These are phyloP conservation scores for Echinosophora koreensis DNA, from an alignment of 306 rosid genomes.

Conservation along the genomic window DNA sequence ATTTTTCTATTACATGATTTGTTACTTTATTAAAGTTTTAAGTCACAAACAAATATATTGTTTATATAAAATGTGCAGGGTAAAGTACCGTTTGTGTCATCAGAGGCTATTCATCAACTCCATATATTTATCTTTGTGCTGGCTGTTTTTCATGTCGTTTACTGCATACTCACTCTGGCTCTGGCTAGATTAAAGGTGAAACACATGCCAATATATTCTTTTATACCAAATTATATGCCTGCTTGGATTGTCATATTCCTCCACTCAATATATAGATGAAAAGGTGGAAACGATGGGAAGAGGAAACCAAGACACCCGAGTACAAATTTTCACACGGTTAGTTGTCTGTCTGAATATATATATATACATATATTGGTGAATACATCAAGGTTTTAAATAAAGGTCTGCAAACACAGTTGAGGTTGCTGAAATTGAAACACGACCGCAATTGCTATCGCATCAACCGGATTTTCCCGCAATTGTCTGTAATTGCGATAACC, in stretches of 20 bases:
- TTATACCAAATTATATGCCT: neutral
- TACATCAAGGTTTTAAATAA: no score
- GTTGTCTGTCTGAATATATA: neutral
- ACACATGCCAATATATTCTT: neutral
- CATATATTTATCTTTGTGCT: slow-evolving; percentile 72
- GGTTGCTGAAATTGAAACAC: no score
- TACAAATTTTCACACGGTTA: slow-evolving; percentile 89
- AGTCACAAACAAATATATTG: no score
- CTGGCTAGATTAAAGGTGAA: slow-evolving; percentile 67
- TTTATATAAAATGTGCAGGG: slow-evolving; percentile 48
- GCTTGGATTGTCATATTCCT: neutral
- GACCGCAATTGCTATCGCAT: no score
- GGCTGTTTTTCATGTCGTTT: slow-evolving; percentile 68
- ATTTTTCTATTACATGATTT: no score
- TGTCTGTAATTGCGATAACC: no score
- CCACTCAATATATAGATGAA: slow-evolving; percentile 63
- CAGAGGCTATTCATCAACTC: slow-evolving; percentile 72
- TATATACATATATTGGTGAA: no score
- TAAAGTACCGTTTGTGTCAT: slow-evolving; percentile 64
- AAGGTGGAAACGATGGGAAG: slow-evolving; percentile 94
- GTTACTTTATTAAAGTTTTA: no score
- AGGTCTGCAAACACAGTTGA: no score
- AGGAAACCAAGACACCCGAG: slow-evolving; percentile 75
- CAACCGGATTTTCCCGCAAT: no score
- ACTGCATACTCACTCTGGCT: slow-evolving; percentile 63